Percentiles rank a stretch among this genome's conserved stretches.
These are phyloP conservation scores for Blastocladiella emersonii DNA, from an alignment of 371 early-diverging fungal genomes.

Conservation along the genomic window DNA sequence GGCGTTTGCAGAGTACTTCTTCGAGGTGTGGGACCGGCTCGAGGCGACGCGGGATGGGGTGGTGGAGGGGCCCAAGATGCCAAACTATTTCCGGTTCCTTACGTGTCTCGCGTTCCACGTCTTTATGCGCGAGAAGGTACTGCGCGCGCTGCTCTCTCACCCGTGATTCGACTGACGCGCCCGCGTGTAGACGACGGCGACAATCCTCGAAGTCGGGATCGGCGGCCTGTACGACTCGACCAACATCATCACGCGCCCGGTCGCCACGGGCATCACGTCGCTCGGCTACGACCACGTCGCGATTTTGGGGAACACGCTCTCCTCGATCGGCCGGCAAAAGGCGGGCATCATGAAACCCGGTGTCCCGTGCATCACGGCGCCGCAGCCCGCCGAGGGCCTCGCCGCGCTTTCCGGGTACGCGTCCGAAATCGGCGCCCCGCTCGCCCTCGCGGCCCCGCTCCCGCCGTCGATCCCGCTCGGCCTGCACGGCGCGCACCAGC, in stretches of 20 bases:
- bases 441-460: background rate
- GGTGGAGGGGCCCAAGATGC: constrained; percentile 20
- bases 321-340: constrained; percentile 56
- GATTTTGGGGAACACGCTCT: constrained; percentile 48
- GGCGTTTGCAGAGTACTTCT: constrained; percentile 72
- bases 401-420: constrained; percentile 53
- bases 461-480: background rate
- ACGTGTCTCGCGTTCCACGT: constrained; percentile 77
- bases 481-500: constrained; percentile 42
- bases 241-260: constrained; percentile 22
- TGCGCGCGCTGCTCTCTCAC: constrained; percentile 32
- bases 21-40: constrained; percentile 64
- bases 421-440: constrained; percentile 25
- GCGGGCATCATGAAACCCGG: constrained; percentile 48
- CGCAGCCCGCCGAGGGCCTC: constrained; percentile 55
- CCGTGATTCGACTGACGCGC: background rate
- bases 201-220: constrained; percentile 67
- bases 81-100: constrained; percentile 79
- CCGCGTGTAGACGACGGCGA: constrained; percentile 16
- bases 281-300: constrained; percentile 62
- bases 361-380: constrained; percentile 52
- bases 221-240: constrained; percentile 73
- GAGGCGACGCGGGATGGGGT: constrained; percentile 29
- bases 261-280: constrained; percentile 35
- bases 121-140: constrained; percentile 71